Evolutionary conservation across 1,284 basidiomycete species (phyloP).

Genomic region (Apiotrichum laibachii): DNA sequence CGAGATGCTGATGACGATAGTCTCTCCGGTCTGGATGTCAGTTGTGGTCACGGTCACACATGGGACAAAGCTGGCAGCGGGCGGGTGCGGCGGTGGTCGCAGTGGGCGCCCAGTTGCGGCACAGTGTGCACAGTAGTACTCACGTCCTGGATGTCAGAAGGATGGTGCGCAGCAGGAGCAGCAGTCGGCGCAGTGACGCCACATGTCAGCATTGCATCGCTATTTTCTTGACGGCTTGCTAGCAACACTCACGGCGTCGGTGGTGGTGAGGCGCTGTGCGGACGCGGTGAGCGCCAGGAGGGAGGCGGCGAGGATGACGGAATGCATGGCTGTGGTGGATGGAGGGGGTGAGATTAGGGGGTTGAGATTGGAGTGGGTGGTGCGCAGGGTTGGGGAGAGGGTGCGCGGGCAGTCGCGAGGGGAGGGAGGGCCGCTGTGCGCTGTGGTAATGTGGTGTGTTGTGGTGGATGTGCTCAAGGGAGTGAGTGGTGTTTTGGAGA

Average conservation of each 20-base stretch:
- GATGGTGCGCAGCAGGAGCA: neutral
- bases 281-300: neutral
- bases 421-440: no score
- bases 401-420: no score
- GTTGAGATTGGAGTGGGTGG: no score
- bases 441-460: no score
- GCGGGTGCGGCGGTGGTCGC: no score
- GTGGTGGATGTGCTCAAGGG: no score
- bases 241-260: neutral
- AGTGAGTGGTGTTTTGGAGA: no score
- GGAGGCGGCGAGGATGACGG: neutral
- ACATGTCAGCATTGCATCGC: neutral
- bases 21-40: slow-evolving; percentile 24
- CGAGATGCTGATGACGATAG: slow-evolving; percentile 27
- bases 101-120: no score
- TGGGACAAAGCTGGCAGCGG: neutral
- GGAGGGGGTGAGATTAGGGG: no score
- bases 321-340: neutral
- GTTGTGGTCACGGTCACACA: neutral
- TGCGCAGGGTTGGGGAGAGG: no score
- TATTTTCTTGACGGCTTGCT: neutral
- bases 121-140: neutral
- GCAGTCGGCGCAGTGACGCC: neutral
- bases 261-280: neutral
- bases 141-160: neutral